Conservation (phyloP, 192 early-diverging fungal species). For the Radiomyces spectabilis region DNA sequence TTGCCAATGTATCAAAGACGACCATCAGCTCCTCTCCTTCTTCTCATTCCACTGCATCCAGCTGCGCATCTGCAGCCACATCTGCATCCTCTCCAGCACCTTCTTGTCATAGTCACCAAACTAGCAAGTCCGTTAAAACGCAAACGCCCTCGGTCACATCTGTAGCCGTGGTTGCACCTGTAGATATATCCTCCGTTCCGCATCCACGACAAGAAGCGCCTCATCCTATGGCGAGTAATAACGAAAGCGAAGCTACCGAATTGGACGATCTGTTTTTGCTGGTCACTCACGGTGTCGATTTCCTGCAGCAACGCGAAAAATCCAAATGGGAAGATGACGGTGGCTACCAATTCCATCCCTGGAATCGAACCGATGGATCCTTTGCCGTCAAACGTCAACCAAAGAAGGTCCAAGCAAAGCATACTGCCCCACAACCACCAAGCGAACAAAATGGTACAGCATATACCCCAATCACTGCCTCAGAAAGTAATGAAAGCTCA, state of each 20-base stretch:
- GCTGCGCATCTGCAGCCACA: not conserved
- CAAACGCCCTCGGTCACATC: too few relatives aligned
- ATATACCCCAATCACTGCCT: not conserved
- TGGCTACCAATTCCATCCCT: slow-evolving; percentile 17
- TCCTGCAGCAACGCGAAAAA: slow-evolving; percentile 13
- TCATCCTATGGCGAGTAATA: too few relatives aligned
- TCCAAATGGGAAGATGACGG: slow-evolving; percentile 27
- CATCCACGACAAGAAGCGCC: too few relatives aligned
- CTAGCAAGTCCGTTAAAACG: too few relatives aligned
- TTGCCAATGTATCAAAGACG: too few relatives aligned
- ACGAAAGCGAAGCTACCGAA: too few relatives aligned
- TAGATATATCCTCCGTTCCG: too few relatives aligned
- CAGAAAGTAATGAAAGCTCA: not conserved
- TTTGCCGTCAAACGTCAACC: slow-evolving; percentile 6
- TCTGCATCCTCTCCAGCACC: too few relatives aligned
- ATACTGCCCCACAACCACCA: not conserved
- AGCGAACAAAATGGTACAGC: not conserved
- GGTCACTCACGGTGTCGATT: slow-evolving; percentile 23
- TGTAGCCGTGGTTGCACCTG: too few relatives aligned
- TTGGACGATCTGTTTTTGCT: too few relatives aligned
- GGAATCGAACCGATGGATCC: slow-evolving; percentile 14
- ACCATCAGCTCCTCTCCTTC: not conserved
- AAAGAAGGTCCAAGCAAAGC: not conserved
- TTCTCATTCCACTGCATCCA: not conserved
- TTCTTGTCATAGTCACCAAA: too few relatives aligned